These are phyloP conservation scores for Breynia disticha DNA, from an alignment of 441 rosid genomes.

Conservation along the genomic window DNA sequence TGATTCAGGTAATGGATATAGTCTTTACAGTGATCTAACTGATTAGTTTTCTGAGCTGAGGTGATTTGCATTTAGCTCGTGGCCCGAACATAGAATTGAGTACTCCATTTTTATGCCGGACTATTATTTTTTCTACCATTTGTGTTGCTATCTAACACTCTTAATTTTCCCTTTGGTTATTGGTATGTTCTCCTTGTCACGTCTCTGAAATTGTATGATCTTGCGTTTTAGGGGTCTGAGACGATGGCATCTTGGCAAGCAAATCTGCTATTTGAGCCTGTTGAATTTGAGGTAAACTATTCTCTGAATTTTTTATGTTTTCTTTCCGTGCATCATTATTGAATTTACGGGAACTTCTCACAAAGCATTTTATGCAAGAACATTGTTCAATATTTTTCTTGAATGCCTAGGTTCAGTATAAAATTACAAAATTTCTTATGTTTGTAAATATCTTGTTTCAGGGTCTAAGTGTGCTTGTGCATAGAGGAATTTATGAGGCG, in stretches of 20 bases:
- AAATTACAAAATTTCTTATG: too few relatives aligned
- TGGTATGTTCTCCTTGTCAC: neutral
- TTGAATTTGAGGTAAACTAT: constrained; percentile 64
- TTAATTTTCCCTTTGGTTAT: neutral
- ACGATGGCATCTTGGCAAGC: constrained; percentile 94
- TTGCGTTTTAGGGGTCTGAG: constrained; percentile 71
- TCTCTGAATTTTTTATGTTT: neutral
- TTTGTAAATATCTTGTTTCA: constrained; percentile 18
- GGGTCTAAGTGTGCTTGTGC: constrained; percentile 71
- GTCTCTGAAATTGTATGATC: neutral
- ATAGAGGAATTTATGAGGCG: constrained; percentile 96
- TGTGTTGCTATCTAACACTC: neutral
- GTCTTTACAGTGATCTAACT: too few relatives aligned
- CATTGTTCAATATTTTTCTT: too few relatives aligned
- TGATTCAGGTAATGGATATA: constrained; percentile 55
- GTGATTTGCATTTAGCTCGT: too few relatives aligned
- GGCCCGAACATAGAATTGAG: too few relatives aligned
- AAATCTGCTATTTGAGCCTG: constrained; percentile 87
- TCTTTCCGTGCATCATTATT: neutral
- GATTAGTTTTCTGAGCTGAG: too few relatives aligned
- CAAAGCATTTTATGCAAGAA: neutral
- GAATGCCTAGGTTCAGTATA: too few relatives aligned
- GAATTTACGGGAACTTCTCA: neutral
- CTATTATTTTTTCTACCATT: too few relatives aligned
- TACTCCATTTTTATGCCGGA: too few relatives aligned